phyloP scores from a whole-genome alignment of 176 grass and related monocot species.

The Puccinellia tenuiflora region DNA sequence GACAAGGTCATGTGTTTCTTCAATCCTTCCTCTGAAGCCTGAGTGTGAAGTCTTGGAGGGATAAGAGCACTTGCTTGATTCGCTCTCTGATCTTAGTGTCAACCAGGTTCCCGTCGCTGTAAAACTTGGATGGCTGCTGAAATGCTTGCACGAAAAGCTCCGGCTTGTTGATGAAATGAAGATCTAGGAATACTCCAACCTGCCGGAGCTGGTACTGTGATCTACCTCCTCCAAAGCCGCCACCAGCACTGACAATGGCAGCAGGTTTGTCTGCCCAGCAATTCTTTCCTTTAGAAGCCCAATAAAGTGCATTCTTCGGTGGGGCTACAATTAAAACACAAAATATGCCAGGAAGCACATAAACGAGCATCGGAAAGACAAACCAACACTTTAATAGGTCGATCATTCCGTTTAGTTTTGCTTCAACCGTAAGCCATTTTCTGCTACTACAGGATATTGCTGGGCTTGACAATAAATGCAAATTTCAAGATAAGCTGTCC shows the following conservation, averaged over 20 bases:
- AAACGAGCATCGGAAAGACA: background rate
- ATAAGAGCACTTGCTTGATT: slow-evolving; percentile 62
- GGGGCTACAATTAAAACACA: slow-evolving; percentile 36
- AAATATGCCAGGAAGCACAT: background rate
- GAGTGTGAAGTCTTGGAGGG: slow-evolving; percentile 68
- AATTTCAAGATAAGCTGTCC: no score
- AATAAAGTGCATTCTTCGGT: slow-evolving; percentile 93
- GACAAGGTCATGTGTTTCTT: background rate
- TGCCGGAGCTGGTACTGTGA: slow-evolving; percentile 85
- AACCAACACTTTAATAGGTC: background rate
- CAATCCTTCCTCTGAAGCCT: slow-evolving; percentile 37
- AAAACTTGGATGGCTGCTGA: slow-evolving; percentile 56
- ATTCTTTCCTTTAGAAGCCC: slow-evolving; percentile 78
- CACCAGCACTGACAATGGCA: slow-evolving; percentile 67
- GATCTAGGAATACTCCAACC: slow-evolving; percentile 78
- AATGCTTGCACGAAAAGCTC: slow-evolving; percentile 60
- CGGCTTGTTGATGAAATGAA: slow-evolving; percentile 98
- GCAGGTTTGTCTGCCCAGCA: slow-evolving; percentile 83
- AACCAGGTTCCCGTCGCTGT: slow-evolving; percentile 66
- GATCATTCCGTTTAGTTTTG: slow-evolving; percentile 31
- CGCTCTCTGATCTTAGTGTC: slow-evolving; percentile 50
- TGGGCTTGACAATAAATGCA: no score
- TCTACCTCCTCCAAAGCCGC: slow-evolving; percentile 57
- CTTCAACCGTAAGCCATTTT: background rate
- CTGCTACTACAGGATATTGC: no score